Base-by-base conservation (phyloP, 2,329 filamentous ascomycete species). In the Chaetomiaceae sp. region DNA sequence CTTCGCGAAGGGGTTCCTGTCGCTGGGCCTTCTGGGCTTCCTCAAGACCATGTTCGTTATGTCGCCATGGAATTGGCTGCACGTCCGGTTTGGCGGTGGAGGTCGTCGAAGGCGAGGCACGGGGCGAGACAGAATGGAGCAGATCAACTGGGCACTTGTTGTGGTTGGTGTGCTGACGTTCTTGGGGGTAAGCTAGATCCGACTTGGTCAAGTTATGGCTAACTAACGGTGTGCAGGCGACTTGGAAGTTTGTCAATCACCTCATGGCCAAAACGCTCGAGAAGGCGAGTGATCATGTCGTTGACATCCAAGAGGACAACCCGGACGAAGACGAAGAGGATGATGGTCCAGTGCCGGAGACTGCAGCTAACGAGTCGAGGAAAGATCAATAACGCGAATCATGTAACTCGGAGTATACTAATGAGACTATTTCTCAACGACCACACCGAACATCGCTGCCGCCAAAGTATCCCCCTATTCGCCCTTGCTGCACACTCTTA, bases 1-100 rank as follows among this genome's bases (percentile, higher is more conserved):
- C 66, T 94, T 96, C 61, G 58, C 87, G 53, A 96, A 96, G 69
- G 94, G 94, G 0, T 77, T 96, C 60, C 85, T 92, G n/a, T 92
- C 89, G 5, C 78, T 97, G 45, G 94, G 94, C 7, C 73, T 97
- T 6, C 73, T 97, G 16, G 91, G 92, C 0, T 87, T 95, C 55
- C 68, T 90, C 52, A 96, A 96, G 70, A 86, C 87, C 25, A 75
- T 95, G 48, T 71, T 95, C 45, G 80, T 84, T 14, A 75, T 90
- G 65, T 85, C 82, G 16, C 83, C 92, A 2, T 90, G 85, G 73
- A 80, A 89, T 49, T 90, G 85, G 80, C 87, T 84, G 75, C 87
- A 88, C 64, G 65, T 95, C 42, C 80, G 90, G 21, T 75, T 76
- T 13, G 52, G 51, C 36, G 80, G 79, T 37, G 81, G 82, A 7